phyloP scores from a whole-genome alignment of 2,329 filamentous ascomycete genomes.

The Aureobasidium zeae region DNA sequence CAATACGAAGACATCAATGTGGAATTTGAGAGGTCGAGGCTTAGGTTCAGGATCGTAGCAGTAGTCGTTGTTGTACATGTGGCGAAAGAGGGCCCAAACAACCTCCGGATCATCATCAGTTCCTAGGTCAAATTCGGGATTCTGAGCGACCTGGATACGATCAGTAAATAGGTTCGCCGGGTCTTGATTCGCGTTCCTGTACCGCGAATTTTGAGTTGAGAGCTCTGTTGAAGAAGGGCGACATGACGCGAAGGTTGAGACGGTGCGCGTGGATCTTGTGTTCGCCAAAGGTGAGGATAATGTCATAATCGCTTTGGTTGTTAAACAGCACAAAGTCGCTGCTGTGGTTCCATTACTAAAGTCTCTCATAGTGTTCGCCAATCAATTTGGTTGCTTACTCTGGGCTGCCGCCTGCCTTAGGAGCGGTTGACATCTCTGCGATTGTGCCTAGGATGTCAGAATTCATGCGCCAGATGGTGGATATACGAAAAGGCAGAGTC shows the following conservation, averaged over 20 bases:
- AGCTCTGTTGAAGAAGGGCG: background rate
- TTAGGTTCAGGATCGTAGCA: background rate
- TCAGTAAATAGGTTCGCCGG: background rate
- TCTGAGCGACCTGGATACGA: background rate
- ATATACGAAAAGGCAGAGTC: too few species aligned
- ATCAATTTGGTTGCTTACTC: too few species aligned
- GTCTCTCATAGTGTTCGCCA: too few species aligned
- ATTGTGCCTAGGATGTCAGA: too few species aligned
- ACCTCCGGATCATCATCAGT: background rate
- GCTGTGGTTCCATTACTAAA: too few species aligned
- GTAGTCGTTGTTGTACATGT: constrained; percentile 1
- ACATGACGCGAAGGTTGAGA: background rate
- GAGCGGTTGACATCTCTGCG: too few species aligned
- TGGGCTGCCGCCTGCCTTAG: too few species aligned
- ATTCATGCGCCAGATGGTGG: too few species aligned
- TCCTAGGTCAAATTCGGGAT: background rate
- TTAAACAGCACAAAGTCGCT: background rate
- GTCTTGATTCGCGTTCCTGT: background rate
- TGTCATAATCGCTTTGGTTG: background rate
- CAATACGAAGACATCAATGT: background rate
- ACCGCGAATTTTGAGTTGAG: background rate
- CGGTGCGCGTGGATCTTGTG: background rate
- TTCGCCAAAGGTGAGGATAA: background rate
- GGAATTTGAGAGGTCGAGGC: background rate
- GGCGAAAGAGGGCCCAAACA: background rate